These are phyloP conservation scores for Stipa capillata DNA, from an alignment of 176 grass and related monocot genomes.

Conservation along the genomic window DNA sequence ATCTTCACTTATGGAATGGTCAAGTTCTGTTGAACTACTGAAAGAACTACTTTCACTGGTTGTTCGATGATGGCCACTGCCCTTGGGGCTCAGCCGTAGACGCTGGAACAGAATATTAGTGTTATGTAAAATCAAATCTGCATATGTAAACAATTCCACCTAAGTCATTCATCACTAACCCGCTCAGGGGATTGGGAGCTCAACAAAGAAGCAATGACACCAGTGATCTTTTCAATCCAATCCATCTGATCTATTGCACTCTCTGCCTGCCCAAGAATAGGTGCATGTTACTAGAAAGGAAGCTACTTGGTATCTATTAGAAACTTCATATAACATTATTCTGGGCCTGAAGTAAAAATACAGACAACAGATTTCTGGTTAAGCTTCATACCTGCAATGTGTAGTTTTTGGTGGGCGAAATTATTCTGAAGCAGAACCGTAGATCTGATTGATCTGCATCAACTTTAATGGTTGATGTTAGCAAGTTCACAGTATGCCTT, in stretches of 20 bases:
- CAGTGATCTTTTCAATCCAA: slow-evolving; percentile 99
- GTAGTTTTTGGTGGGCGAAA: slow-evolving; percentile 96
- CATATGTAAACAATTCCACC: slow-evolving; percentile 15
- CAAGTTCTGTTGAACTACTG: slow-evolving; percentile 81
- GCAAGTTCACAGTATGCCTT: slow-evolving; percentile 91
- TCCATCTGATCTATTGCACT: slow-evolving; percentile 99
- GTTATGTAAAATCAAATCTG: slow-evolving; percentile 20
- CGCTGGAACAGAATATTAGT: slow-evolving; percentile 57
- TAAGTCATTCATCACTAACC: slow-evolving; percentile 29
- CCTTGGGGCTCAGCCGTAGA: slow-evolving; percentile 56
- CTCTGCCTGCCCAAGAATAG: slow-evolving; percentile 64
- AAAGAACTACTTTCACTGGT: slow-evolving; percentile 80
- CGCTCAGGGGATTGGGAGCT: slow-evolving; percentile 96
- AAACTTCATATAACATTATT: not conserved
- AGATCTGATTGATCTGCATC: slow-evolving; percentile 94
- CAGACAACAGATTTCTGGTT: not conserved
- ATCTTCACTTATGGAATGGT: slow-evolving; percentile 72
- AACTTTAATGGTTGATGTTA: slow-evolving; percentile 98
- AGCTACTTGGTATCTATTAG: slow-evolving; percentile 12
- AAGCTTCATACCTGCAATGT: slow-evolving; percentile 87
- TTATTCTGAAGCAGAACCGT: slow-evolving; percentile 95
- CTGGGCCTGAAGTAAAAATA: not conserved
- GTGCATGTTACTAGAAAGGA: slow-evolving; percentile 21
- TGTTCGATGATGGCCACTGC: slow-evolving; percentile 57
- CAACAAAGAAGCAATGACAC: slow-evolving; percentile 93